These are phyloP conservation scores for Coriolopsis trogii DNA, from an alignment of 1,284 basidiomycete species.

Conservation along the genomic window DNA sequence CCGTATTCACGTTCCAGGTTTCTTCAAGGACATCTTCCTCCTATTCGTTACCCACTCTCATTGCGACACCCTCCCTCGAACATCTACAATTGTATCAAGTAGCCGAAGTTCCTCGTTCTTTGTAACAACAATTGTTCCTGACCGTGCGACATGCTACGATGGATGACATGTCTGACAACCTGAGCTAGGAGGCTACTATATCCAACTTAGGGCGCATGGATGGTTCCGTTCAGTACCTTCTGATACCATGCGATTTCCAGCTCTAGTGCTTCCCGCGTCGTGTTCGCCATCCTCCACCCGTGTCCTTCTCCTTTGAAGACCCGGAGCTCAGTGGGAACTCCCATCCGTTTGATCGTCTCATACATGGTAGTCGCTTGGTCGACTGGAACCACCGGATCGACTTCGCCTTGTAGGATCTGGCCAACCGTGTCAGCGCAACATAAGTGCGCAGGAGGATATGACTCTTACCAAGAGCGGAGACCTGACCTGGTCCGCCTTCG, in stretches of 20 bases:
- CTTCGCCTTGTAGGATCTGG: conserved; percentile 4
- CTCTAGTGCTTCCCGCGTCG: conserved; percentile 40
- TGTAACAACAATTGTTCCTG: too few relatives aligned
- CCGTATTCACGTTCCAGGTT: too few relatives aligned
- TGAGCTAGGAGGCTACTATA: too few relatives aligned
- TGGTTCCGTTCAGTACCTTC: neutral
- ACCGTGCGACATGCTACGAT: too few relatives aligned
- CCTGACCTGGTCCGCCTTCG: conserved; percentile 42
- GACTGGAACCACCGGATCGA: conserved; percentile 43
- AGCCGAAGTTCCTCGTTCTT: too few relatives aligned
- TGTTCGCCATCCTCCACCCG: conserved; percentile 43
- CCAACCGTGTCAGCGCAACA: neutral
- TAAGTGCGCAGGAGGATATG: conserved; percentile 1
- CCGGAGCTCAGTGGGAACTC: conserved; percentile 39
- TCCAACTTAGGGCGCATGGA: neutral
- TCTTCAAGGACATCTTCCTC: too few relatives aligned
- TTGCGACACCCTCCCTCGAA: too few relatives aligned
- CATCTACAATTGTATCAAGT: neutral
- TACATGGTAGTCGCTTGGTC: conserved; percentile 47
- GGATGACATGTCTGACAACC: too few relatives aligned
- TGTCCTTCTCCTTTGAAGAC: conserved; percentile 50
- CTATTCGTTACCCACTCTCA: too few relatives aligned
- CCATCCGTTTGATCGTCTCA: conserved; percentile 34
- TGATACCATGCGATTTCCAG: conserved; percentile 41
- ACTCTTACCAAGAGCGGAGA: conserved; percentile 46